phyloP scores from a whole-genome alignment of 352 stramenopile species.

The Globisporangium megalacanthum region DNA sequence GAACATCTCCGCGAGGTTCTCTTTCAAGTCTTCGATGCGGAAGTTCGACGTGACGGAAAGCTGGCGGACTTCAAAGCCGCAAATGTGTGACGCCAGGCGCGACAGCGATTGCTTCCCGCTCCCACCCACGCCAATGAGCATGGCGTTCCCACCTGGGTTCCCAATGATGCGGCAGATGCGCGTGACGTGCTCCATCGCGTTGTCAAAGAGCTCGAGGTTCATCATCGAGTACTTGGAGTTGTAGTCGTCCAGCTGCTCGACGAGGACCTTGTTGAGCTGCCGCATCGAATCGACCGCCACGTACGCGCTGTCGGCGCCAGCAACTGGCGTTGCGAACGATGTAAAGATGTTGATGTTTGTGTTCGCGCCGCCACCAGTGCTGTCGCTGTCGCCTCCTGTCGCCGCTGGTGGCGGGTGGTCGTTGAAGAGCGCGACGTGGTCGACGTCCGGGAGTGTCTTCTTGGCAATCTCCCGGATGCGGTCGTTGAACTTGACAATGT shows the following conservation, averaged over 20 bases:
- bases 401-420: constrained; percentile 32
- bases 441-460: constrained; percentile 88
- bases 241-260: constrained; percentile 94
- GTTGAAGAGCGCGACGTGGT: constrained; percentile 81
- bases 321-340: constrained; percentile 85
- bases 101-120: constrained; percentile 96
- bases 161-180: constrained; percentile 96
- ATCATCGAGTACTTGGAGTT: constrained; percentile 98
- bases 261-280: constrained; percentile 84
- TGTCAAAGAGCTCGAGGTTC: constrained; percentile 97
- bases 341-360: constrained; percentile 92
- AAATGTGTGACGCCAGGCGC: constrained; percentile 95
- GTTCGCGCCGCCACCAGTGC: constrained; percentile 7
- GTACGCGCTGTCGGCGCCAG: constrained; percentile 68
- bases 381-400: constrained; percentile 14
- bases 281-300: constrained; percentile 76
- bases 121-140: constrained; percentile 97
- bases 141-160: constrained; percentile 94
- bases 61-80: constrained; percentile 95
- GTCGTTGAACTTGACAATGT: constrained; percentile 91
- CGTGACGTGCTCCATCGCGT: constrained; percentile 96
- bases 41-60: constrained; percentile 95
- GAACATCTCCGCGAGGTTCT: constrained; percentile 96
- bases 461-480: constrained; percentile 91
- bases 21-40: constrained; percentile 95